Evolutionary conservation across 352 stramenopile species (phyloP), one percentile per base, ranked within the genome.

Genomic region (Phytophthora megakarya): DNA sequence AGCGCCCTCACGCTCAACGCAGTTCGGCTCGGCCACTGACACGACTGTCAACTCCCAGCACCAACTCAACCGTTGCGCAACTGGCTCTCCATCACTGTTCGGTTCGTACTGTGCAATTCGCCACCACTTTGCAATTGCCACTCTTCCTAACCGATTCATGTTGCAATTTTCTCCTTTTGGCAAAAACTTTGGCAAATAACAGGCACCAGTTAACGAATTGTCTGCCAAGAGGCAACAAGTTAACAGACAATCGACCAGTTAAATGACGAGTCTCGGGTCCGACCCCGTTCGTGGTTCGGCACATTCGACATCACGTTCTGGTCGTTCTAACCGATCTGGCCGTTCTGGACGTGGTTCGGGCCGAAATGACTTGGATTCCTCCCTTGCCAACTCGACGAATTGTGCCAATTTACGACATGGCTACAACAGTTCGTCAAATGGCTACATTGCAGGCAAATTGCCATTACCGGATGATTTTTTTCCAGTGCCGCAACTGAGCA

Each of bases 391-490:
- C 22, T 69, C 65, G 26, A 58, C 56, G 3, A 65, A 58, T 23
- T 73, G 65, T 49, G 52, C 60, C 1, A 73, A 70, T 18, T 25
- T 73, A n/a, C 38, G 61, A 58, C 59, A 70, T 73, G 59, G 65
- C 32, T 55, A 66, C 52, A 61, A 57, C 19, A 61, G 51, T 9
- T 53, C 51, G 0, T 45, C 46, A 26, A 32, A 61, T 25, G 60
- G 65, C 25, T 66, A 69, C 19, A 57, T 46, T 43, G 35, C 65
- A 3, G 67, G 62, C 40, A 69, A 69, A 18, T 30, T 95, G 45
- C 86, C 86, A 21, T 57, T 95, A 15, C 72, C 86, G 0, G 76
- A 88, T 40, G 76, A 89, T 60, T 93, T 81, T 50, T 95, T 95
- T 67, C 61, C 72, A 6, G 71, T 76, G 35, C 84, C 86, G 25